These are phyloP conservation scores for Paecilomyces fulvus DNA, from an alignment of 2,329 filamentous ascomycete species.

Conservation along the genomic window DNA sequence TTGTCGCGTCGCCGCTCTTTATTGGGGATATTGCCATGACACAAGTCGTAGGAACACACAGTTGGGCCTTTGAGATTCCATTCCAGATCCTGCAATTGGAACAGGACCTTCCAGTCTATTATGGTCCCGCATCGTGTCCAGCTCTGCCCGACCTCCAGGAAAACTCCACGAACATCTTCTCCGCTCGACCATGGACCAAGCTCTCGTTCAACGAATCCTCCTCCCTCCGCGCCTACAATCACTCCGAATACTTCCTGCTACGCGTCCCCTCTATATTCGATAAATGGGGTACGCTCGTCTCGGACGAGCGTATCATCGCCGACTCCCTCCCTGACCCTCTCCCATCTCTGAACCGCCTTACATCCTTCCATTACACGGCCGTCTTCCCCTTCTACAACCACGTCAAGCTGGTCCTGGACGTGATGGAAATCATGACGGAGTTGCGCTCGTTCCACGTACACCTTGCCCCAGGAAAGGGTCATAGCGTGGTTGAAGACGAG, in stretches of 20 bases:
- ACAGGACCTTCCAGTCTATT: constrained; percentile 8
- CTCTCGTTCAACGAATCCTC: constrained; percentile 67
- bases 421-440: constrained; percentile 42
- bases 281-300: constrained; percentile 32
- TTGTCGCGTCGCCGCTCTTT: constrained; percentile 54
- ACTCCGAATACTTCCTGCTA: constrained; percentile 63
- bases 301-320: constrained; percentile 6
- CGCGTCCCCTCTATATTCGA: constrained; percentile 54
- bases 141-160: constrained; percentile 10
- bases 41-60: constrained; percentile 48
- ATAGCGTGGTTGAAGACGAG: constrained; percentile 32
- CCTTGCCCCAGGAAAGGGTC: constrained; percentile 31
- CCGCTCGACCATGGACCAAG: constrained; percentile 55
- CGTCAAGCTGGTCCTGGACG: constrained; percentile 38
- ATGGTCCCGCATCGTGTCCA: constrained; percentile 11
- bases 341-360: constrained; percentile 36
- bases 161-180: constrained; percentile 39
- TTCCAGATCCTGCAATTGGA: constrained; percentile 52
- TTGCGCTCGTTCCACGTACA: constrained; percentile 50
- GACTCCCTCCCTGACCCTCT: constrained; percentile 26
- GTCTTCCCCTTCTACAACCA: constrained; percentile 61
- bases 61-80: constrained; percentile 56
- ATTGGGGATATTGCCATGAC: constrained; percentile 54
- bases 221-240: constrained; percentile 60
- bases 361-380: constrained; percentile 50